Evolutionary conservation across 768 basidiomycete genomes (phyloP), one percentile per base, ranked within the genome.

Genomic region (Mycena crocata): DNA sequence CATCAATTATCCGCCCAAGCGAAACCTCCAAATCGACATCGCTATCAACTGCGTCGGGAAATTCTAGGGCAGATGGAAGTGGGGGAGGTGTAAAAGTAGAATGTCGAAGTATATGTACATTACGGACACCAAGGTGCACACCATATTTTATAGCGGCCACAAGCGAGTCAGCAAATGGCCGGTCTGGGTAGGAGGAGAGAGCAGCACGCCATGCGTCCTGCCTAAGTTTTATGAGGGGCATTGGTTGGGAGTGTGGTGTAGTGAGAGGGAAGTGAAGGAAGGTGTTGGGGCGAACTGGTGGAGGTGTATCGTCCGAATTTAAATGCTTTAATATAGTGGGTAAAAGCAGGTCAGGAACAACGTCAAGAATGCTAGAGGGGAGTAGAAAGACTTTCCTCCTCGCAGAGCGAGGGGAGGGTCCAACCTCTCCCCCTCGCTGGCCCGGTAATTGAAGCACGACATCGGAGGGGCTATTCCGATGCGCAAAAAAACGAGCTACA

Each of bases 21-120:
- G 67, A 50, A 3, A 73, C 26, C n/a, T 68, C 67, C 3, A 32
- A 13, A 19, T 34, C 26, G 6, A 72, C 51, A 35, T 68, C 67
- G 12, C 15, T 23, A 14, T 37, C 28, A 12, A 67, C 34, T 13
- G 60, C 14, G 0, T 56, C 56, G 3, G 67, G 64, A 57, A 58
- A 65, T 21, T 63, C 67, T 1, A 57, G 59, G 1, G 67, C 64
- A 35, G 67, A 69, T 1, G 56, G 40, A 8, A 71, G 57, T 17
- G 68, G 68, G 17, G 61, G 32, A 12, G 60, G 60, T 15, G 21
- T 14, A 23, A 46, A 55, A 4, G n/a, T 17, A 21, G 46, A 48
- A 10, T 17, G 32, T 13, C 48, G 31, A 23, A 44, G 9, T 40
- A 48, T n/a, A 49, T 39, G 13, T 31, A 24, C 34, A 52, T 50